Conservation (phyloP, 768 basidiomycete genomes). For the Boletus sp. region DNA sequence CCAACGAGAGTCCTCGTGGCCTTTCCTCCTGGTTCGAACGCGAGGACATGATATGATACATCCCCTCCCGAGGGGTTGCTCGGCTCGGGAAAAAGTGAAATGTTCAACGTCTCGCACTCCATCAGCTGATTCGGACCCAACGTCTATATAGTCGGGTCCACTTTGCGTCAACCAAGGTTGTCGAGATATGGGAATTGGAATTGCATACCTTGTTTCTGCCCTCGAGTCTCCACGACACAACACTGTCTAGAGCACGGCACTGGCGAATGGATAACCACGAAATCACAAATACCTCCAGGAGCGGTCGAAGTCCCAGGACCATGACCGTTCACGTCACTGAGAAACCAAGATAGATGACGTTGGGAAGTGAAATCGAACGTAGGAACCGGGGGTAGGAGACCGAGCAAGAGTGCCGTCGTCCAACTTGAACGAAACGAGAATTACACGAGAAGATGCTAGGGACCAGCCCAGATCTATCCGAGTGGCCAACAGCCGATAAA, state of each 20-base stretch:
- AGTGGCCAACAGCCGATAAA: conserved; percentile 1
- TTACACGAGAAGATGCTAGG: background rate
- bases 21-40: conserved; percentile 37
- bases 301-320: conserved; percentile 8
- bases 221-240: conserved; percentile 2
- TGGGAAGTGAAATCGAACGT: background rate
- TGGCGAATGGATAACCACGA: background rate
- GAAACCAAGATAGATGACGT: background rate
- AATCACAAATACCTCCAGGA: background rate
- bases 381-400: background rate
- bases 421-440: background rate
- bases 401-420: background rate
- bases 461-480: conserved; percentile 18
- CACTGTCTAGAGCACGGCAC: conserved; percentile 4
- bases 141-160: background rate
- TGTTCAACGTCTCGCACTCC: conserved; percentile 17
- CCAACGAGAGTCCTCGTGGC: conserved; percentile 38
- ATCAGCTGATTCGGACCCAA: background rate
- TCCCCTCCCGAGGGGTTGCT: conserved; percentile 8
- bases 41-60: conserved; percentile 41
- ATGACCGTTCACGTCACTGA: conserved; percentile 8
- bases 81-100: conserved; percentile 2
- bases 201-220: conserved; percentile 5
- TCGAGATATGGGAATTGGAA: background rate
- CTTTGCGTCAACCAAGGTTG: background rate